Conservation (phyloP, 257 asterid genomes). For the Cruciata laevipes region DNA sequence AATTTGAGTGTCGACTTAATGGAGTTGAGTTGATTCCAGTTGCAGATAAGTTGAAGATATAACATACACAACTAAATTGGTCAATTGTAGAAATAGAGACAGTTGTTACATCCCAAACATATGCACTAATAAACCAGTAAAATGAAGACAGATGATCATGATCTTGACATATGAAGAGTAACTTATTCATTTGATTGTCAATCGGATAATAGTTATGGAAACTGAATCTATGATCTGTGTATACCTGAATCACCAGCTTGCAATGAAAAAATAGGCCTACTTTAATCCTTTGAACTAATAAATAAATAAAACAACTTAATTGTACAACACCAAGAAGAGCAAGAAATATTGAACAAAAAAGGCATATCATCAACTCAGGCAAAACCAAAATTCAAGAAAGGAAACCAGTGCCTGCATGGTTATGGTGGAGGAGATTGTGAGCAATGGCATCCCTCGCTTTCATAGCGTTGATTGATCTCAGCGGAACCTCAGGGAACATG, state of each 20-base stretch:
- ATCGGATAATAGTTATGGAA: constrained; percentile 10
- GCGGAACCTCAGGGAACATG: constrained; percentile 60
- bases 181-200: constrained; percentile 9
- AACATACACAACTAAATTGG: too few relatives aligned
- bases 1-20: too few relatives aligned
- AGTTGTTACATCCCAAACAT: not conserved
- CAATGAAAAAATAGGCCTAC: constrained; percentile 3
- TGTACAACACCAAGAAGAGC: constrained; percentile 20
- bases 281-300: constrained; percentile 5
- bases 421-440: constrained; percentile 80
- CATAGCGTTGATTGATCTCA: constrained; percentile 61
- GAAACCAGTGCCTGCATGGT: constrained; percentile 85
- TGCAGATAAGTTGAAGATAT: too few relatives aligned
- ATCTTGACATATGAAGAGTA: not conserved
- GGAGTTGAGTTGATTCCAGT: too few relatives aligned
- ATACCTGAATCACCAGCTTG: constrained; percentile 15
- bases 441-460: constrained; percentile 75
- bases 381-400: constrained; percentile 29
- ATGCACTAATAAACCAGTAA: not conserved
- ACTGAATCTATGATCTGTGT: constrained; percentile 20
- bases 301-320: not conserved
- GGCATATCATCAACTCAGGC: constrained; percentile 1
- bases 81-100: too few relatives aligned
- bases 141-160: not conserved
- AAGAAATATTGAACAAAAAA: constrained; percentile 16